Evolutionary conservation across 345 rosid genomes (phyloP).

Genomic region (Salix exigua): DNA sequence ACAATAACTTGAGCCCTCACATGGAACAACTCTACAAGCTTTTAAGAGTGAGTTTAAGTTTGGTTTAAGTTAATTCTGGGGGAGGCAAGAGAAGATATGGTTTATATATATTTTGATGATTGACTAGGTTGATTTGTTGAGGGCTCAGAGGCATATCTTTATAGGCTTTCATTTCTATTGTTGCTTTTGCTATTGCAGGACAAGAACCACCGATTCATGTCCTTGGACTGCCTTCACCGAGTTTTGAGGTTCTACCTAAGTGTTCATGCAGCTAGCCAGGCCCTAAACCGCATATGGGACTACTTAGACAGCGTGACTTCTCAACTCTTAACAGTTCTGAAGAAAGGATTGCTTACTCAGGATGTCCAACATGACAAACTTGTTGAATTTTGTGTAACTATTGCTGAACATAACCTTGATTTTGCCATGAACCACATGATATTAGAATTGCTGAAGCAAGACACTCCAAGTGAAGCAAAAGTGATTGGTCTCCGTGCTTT

Average conservation of each 20-base stretch:
- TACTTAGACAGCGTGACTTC: slow-evolving; percentile 95
- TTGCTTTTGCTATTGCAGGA: slow-evolving; percentile 53
- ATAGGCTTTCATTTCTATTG: neutral
- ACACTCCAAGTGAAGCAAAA: slow-evolving; percentile 92
- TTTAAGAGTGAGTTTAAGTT: slow-evolving; percentile 66
- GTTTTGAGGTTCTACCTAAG: slow-evolving; percentile 92
- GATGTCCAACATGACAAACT: slow-evolving; percentile 97
- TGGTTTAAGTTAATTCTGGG: slow-evolving; percentile 2
- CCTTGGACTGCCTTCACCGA: slow-evolving; percentile 94
- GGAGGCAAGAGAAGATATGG: neutral
- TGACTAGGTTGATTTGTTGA: neutral
- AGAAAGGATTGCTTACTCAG: slow-evolving; percentile 93
- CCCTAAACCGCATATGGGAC: slow-evolving; percentile 96
- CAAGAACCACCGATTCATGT: slow-evolving; percentile 96
- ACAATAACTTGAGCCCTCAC: slow-evolving; percentile 72
- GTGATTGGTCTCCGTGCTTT: slow-evolving; percentile 96
- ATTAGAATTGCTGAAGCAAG: slow-evolving; percentile 90
- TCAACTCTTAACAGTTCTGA: slow-evolving; percentile 79
- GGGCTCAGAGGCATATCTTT: neutral
- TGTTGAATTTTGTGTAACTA: slow-evolving; percentile 93
- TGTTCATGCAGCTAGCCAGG: slow-evolving; percentile 89
- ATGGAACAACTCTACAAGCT: slow-evolving; percentile 99
- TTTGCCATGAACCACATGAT: slow-evolving; percentile 98
- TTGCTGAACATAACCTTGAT: slow-evolving; percentile 98
- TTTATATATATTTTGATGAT: neutral